Percentiles rank a stretch among this genome's conserved stretches.
phyloP scores from a whole-genome alignment of 129 eudicot genomes.

The Flaveria bidentis region DNA sequence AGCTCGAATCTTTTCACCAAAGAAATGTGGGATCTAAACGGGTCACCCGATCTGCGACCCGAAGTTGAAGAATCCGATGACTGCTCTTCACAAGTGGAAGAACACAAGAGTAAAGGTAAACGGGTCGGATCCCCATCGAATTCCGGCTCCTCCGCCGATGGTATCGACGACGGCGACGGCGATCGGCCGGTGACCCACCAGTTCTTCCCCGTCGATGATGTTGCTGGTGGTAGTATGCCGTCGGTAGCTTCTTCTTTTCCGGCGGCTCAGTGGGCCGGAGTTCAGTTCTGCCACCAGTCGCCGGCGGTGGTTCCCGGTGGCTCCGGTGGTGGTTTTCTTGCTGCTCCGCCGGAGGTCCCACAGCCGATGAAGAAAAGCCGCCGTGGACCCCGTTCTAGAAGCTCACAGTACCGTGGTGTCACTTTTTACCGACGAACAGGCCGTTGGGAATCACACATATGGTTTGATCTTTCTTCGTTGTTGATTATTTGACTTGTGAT shows the following conservation, averaged over 20 bases:
- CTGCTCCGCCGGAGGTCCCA: constrained; percentile 40
- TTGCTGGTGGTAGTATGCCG: constrained; percentile 22
- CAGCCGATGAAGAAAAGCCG: constrained; percentile 88
- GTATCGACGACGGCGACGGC: constrained; percentile 34
- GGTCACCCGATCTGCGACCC: constrained; percentile 54
- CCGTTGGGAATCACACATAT: constrained; percentile 22
- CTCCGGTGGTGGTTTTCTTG: not conserved
- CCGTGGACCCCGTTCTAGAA: constrained; percentile 73
- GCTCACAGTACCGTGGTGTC: constrained; percentile 16
- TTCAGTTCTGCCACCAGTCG: constrained; percentile 59
- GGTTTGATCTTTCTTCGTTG: not conserved
- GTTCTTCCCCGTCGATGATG: constrained; percentile 78
- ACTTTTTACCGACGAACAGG: constrained; percentile 14
- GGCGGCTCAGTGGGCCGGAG: constrained; percentile 78
- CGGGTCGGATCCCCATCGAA: constrained; percentile 66
- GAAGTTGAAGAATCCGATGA: constrained; percentile 19
- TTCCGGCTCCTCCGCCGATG: constrained; percentile 73
- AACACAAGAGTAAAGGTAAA: constrained; percentile 50
- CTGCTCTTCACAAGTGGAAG: constrained; percentile 38
- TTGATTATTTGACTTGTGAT: not conserved
- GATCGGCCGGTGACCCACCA: constrained; percentile 64
- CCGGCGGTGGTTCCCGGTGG: constrained; percentile 22
- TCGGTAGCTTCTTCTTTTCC: constrained; percentile 39
- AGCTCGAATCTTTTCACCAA: not conserved
- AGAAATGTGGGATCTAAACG: constrained; percentile 97